Conservation (phyloP, 2,329 filamentous ascomycete species). For the Pyricularia sp. region DNA sequence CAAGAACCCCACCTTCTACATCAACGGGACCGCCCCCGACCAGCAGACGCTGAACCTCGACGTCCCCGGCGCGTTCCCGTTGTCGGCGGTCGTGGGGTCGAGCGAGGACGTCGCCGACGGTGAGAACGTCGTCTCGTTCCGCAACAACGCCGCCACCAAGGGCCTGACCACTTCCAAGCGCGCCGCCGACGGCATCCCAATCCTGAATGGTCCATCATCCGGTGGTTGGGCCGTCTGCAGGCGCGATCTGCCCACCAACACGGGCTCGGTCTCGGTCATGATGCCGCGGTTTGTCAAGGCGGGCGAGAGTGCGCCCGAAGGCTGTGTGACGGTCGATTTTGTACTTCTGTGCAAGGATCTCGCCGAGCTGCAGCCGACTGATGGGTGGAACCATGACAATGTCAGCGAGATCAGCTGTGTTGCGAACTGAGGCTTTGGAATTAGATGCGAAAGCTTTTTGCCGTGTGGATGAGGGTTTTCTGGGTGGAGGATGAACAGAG, state of each 20-base stretch:
- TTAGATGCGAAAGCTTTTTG: no score
- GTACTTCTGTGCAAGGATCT: background rate
- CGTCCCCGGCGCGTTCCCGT: slow-evolving; percentile 1
- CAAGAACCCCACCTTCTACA: slow-evolving; percentile 2
- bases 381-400: slow-evolving; percentile 1
- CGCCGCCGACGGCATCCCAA: background rate
- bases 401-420: background rate
- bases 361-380: background rate
- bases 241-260: background rate
- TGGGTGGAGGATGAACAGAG: background rate
- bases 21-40: background rate
- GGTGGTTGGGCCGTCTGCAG: slow-evolving; percentile 1
- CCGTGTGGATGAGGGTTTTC: background rate
- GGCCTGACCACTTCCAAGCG: background rate
- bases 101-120: background rate
- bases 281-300: background rate
- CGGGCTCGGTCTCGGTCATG: background rate
- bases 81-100: background rate
- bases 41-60: slow-evolving; percentile 1
- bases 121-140: background rate
- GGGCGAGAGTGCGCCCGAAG: background rate
- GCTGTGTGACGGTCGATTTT: background rate
- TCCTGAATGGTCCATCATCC: background rate
- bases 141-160: background rate
- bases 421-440: background rate